phyloP scores from a whole-genome alignment of 495 filamentous ascomycete genomes.

The Penicillium samsonianum region DNA sequence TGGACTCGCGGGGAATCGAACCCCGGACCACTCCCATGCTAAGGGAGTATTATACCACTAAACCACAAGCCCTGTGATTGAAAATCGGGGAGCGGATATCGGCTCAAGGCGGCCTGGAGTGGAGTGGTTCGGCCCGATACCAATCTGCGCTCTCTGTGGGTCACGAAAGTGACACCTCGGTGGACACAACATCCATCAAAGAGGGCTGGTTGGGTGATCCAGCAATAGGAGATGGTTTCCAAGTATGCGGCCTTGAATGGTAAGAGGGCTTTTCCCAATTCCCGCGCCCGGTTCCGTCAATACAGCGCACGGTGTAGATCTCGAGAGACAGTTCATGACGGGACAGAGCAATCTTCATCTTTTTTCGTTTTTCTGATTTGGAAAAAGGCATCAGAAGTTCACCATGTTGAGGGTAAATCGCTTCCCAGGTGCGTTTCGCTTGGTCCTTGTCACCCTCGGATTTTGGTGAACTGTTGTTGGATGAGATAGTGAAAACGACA shows the following conservation, averaged over 20 bases:
- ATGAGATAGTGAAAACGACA: conserved; percentile 36
- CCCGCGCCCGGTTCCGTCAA: conserved; percentile 23
- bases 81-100: conserved; percentile 1
- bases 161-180: conserved; percentile 14
- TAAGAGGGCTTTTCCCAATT: conserved; percentile 14
- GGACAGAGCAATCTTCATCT: conserved; percentile 40
- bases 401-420: conserved; percentile 45
- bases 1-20: conserved; percentile 49
- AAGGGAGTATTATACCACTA: conserved; percentile 38
- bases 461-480: conserved; percentile 13
- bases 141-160: conserved; percentile 1
- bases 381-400: conserved; percentile 33
- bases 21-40: conserved; percentile 51
- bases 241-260: conserved; percentile 22
- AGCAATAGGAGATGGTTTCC: conserved; percentile 23
- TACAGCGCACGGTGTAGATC: conserved; percentile 24
- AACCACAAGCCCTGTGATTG: conserved; percentile 28
- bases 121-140: conserved; percentile 9
- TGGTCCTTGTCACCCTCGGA: conserved; percentile 5
- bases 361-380: conserved; percentile 29
- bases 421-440: conserved; percentile 30
- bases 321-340: conserved; percentile 36
- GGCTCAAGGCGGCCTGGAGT: conserved; percentile 11
- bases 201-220: conserved; percentile 11
- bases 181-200: conserved; percentile 38